phyloP scores from a whole-genome alignment of 2,329 filamentous ascomycete species.

The Nothomitra cinnamomea region DNA sequence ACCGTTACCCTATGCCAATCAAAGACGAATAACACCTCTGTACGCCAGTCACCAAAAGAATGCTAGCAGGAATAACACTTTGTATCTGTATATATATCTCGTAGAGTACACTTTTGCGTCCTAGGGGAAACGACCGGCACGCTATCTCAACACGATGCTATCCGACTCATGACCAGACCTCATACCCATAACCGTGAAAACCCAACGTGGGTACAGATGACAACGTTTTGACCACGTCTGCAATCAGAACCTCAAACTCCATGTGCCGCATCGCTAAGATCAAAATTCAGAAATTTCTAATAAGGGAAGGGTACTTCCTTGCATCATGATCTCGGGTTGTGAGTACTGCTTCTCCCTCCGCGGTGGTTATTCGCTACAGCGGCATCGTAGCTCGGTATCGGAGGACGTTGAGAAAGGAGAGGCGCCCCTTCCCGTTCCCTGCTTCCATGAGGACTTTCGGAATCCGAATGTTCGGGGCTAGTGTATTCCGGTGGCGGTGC shows the following conservation, averaged over 20 bases:
- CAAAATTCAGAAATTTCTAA: neutral
- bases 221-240: too few species aligned
- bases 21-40: too few species aligned
- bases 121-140: neutral
- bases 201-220: neutral
- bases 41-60: neutral
- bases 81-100: too few species aligned
- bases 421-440: constrained; percentile 39
- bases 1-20: too few species aligned
- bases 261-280: neutral
- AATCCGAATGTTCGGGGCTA: constrained; percentile 45
- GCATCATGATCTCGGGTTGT: neutral
- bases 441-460: constrained; percentile 37
- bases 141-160: neutral
- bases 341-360: neutral
- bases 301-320: neutral
- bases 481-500: constrained; percentile 57
- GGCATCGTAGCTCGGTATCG: constrained; percentile 71
- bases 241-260: neutral
- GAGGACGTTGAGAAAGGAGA: constrained; percentile 41
- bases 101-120: neutral
- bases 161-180: neutral
- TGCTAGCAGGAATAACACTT: neutral
- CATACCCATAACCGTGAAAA: neutral
- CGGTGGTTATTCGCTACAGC: constrained; percentile 33